A percentile compares a stretch with the other conserved stretches of the same genome.
These are phyloP conservation scores for Mycosphaerella sp. DNA, from an alignment of 2,329 filamentous ascomycete genomes.

Conservation along the genomic window DNA sequence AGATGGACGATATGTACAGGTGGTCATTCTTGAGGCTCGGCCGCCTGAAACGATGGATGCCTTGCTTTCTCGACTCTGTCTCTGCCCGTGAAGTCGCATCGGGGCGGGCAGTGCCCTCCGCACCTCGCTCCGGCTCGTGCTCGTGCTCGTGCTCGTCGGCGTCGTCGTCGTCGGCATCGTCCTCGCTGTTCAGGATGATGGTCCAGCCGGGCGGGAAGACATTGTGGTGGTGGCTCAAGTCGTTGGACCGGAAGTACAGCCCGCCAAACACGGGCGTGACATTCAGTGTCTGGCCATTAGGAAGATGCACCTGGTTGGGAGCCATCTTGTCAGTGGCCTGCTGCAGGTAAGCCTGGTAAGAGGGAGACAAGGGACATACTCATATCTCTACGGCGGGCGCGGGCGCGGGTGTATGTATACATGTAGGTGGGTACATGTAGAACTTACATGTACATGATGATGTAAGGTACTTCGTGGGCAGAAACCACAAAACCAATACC, in stretches of 20 bases:
- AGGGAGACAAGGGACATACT: background rate
- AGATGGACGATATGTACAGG: slow-evolving; percentile 88
- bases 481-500: too few relatives aligned
- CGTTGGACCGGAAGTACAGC: slow-evolving; percentile 78
- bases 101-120: slow-evolving; percentile 5
- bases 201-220: slow-evolving; percentile 85
- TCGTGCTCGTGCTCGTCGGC: slow-evolving; percentile 43
- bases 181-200: slow-evolving; percentile 68
- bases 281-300: slow-evolving; percentile 78
- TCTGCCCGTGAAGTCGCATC: slow-evolving; percentile 21
- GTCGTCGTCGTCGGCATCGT: slow-evolving; percentile 38
- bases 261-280: slow-evolving; percentile 88
- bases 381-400: background rate
- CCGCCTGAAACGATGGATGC: slow-evolving; percentile 59
- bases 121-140: slow-evolving; percentile 25
- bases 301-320: slow-evolving; percentile 58
- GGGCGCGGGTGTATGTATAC: too few relatives aligned
- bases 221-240: slow-evolving; percentile 61
- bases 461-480: too few relatives aligned
- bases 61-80: slow-evolving; percentile 30
- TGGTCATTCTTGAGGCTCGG: slow-evolving; percentile 75
- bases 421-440: too few relatives aligned
- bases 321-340: slow-evolving; percentile 31
- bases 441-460: too few relatives aligned
- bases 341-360: background rate